These are phyloP conservation scores for Macrotyloma uniflorum DNA, from an alignment of 306 rosid genomes.

Conservation along the genomic window DNA sequence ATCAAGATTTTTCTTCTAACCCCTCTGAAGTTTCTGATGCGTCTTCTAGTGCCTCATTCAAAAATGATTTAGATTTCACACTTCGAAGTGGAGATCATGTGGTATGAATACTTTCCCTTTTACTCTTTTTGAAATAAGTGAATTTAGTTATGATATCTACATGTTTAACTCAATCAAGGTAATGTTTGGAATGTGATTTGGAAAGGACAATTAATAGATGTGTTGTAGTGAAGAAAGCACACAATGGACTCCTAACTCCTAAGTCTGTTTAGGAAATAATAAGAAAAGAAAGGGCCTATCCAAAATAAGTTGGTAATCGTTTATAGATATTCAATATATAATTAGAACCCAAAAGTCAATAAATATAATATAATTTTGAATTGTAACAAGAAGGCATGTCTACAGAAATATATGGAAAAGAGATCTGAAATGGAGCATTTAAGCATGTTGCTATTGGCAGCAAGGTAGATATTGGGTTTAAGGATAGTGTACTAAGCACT, in stretches of 20 bases:
- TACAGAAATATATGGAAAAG: background rate
- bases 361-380: background rate
- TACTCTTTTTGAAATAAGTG: background rate
- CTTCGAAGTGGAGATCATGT: constrained; percentile 82
- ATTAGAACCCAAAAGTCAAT: background rate
- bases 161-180: constrained; percentile 1
- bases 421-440: background rate
- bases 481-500: background rate
- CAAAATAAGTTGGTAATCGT: background rate
- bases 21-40: constrained; percentile 45
- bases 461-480: background rate
- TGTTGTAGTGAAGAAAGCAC: background rate
- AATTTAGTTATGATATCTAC: constrained; percentile 16
- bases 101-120: constrained; percentile 54
- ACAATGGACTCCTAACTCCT: background rate
- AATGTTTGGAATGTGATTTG: background rate
- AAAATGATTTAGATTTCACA: constrained; percentile 56
- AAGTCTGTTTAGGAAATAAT: background rate
- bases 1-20: constrained; percentile 38
- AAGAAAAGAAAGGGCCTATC: background rate
- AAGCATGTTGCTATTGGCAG: background rate
- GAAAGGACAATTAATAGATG: background rate
- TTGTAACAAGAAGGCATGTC: background rate
- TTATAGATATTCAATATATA: background rate
- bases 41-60: constrained; percentile 41